Base-by-base conservation (phyloP, 441 rosid genomes). In the Daphne laureola region DNA sequence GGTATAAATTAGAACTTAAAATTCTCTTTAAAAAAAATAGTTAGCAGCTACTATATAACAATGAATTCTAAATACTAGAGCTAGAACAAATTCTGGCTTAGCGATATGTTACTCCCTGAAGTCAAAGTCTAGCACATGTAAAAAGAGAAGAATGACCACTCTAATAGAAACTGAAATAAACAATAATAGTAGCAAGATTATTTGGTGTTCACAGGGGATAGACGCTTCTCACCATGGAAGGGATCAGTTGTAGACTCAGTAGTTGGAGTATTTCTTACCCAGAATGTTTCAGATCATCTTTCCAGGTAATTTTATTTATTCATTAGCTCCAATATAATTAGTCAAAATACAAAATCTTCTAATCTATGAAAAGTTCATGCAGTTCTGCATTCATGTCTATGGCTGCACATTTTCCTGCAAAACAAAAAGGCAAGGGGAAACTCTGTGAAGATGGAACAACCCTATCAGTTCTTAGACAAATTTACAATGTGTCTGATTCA, bases 311-410 rank as follows among this genome's bases (percentile, higher is more conserved):
- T 15, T 56, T 49, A 8, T 54, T 47, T 64, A 17, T 26, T 43
- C 23, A 21, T 31, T 31, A 5, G 11, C 38, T 31, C 38, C 38
- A 7, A 6, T 7, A 31, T 7, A 7, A 31, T 7, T 31, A 8
- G 31, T 14, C 35, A 31, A 27, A 43, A 57, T 43, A 52, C 16
- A 50, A 59, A 44, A 49, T 38, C 18, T 61, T 61, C 31, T 55
- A 56, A 62, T 56, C 23, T 66, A n/a, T 50, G 11, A 49, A 54
- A 2, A 44, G 43, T 54, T 45, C 55, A 43, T 74, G 53, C 81
- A 80, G 90, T 54, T 78, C 90, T 21, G 87, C 90, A 15, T 83
- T 73, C 62, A 83, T 80, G 83, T 76, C 90, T 43, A 69, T 83
- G 59, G 90, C 81, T 42, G 65, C 90, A 5, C 68, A 44, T 9